A percentile compares a stretch with the other conserved stretches of the same genome.
Conservation (phyloP, 495 filamentous ascomycete species). For the Eremomyces bilateralis region DNA sequence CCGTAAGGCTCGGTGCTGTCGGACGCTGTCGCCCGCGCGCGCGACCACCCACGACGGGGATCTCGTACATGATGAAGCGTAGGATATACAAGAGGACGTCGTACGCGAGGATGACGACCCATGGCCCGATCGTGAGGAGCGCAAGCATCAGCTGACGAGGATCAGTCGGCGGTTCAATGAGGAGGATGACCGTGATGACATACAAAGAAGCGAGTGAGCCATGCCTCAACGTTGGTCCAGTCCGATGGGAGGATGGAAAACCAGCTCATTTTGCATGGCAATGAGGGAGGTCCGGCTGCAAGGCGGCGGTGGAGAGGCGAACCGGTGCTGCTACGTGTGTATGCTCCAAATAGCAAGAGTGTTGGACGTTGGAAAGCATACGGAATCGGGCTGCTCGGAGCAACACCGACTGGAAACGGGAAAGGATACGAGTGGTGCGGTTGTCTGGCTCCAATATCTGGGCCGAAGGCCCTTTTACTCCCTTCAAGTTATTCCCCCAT, state of each 20-base stretch:
- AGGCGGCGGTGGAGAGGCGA: too few relatives aligned
- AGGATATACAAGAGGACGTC: conserved; percentile 44
- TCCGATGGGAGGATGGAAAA: conserved; percentile 41
- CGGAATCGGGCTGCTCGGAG: too few relatives aligned
- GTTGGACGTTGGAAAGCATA: too few relatives aligned
- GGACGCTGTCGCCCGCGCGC: conserved; percentile 39
- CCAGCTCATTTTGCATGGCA: conserved; percentile 37
- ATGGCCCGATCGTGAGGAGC: conserved; percentile 41
- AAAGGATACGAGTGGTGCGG: too few relatives aligned
- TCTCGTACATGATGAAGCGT: conserved; percentile 33
- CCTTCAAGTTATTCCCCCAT: too few relatives aligned
- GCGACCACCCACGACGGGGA: conserved; percentile 40
- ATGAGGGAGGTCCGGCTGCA: too few relatives aligned
- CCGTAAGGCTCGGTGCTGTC: conserved; percentile 39
- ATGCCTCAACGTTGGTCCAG: conserved; percentile 36
- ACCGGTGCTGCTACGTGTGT: too few relatives aligned
- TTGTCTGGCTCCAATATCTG: too few relatives aligned
- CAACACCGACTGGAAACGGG: too few relatives aligned
- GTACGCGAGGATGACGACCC: conserved; percentile 41
- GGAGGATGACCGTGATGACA: conserved; percentile 6
- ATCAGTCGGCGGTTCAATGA: conserved; percentile 1
- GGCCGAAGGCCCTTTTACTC: too few relatives aligned
- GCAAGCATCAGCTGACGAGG: conserved; percentile 38
- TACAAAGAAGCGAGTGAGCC: conserved; percentile 44
- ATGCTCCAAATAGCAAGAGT: too few relatives aligned